Evolutionary conservation across 306 rosid species (phyloP).

Genomic region (Quercus aquifolioides): DNA sequence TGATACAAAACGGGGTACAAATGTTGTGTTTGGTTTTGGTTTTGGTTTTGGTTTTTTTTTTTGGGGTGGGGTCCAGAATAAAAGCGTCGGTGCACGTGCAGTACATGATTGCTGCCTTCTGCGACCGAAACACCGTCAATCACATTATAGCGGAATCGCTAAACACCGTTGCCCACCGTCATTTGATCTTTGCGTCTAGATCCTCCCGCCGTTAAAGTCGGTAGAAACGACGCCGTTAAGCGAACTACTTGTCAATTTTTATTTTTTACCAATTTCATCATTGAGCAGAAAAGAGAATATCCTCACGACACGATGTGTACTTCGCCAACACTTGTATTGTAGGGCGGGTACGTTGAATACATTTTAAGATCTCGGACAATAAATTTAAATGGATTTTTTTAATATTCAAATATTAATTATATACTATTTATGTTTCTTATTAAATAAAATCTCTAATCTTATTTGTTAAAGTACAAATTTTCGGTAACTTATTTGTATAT

Average conservation of each 20-base stretch:
- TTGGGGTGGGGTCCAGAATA: conserved; percentile 1
- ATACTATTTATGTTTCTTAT: no score
- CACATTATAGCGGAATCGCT: background rate
- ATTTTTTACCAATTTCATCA: background rate
- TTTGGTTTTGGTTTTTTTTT: no score
- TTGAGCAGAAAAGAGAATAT: background rate
- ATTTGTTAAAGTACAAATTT: no score
- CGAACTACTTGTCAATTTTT: no score
- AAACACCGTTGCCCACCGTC: background rate
- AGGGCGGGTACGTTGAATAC: no score
- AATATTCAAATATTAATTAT: no score
- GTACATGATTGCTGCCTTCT: conserved; percentile 4
- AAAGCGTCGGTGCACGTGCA: conserved; percentile 56
- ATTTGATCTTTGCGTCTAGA: background rate
- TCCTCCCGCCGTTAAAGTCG: conserved; percentile 44
- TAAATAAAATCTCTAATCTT: no score
- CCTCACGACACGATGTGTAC: background rate
- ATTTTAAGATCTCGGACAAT: no score
- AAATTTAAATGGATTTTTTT: no score
- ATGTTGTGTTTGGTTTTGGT: background rate
- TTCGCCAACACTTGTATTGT: no score
- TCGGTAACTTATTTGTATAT: no score
- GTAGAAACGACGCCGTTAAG: conserved; percentile 28
- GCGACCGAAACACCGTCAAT: background rate
- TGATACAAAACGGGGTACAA: conserved; percentile 14